Evolutionary conservation across 164 flowering plant species (phyloP), one percentile per base, ranked within the genome.

Genomic region (Chimonanthus salicifolius): DNA sequence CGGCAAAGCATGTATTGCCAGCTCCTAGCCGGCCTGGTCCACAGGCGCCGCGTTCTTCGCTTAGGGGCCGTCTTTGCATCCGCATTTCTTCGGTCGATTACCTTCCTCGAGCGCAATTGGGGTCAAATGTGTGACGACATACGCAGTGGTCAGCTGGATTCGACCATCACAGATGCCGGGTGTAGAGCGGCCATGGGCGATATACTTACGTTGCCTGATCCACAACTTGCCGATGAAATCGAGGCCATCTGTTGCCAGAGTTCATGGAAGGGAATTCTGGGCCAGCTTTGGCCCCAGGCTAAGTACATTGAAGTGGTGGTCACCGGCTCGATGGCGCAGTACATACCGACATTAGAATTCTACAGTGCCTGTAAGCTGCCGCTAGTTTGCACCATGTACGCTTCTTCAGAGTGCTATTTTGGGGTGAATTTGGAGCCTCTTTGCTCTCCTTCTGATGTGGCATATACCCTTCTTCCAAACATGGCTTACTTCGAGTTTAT

Each of bases 1-100:
- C 70, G 66, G 73, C 97, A 94, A 70, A 92, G 97, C 88, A 90
- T 92, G 97, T 90, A 92, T 62, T 90, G 90, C 78, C 97, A 94
- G 74, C 76, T 94, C 73, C 84, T 94, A 2, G 68, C 90, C 13
- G 97, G 94, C 18, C 84, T 94, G 18, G 16, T 87, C 74, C 87
- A 88, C 75, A 82, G 93, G 21, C 83, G 74, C 68, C 82, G 84
- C 45, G 96, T 92, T 71, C 84, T 90, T 33, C 88, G 98, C 0
- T 85, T 94, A 0, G 95, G 97, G 0, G 97, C 98, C 0, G 92
- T 91, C 44, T 94, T 94, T 15, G 98, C 98, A 2, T 89, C 98
- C 0, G 97, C 91, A 4, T 82, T 94, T 62, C 88, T 94, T 71
- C 88, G 92, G 2, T 86, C 93, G 68, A 83, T 94, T 4, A 83